These are phyloP conservation scores for Metschnikowia matae DNA, from an alignment of 805 yeast genomes.

Conservation along the genomic window DNA sequence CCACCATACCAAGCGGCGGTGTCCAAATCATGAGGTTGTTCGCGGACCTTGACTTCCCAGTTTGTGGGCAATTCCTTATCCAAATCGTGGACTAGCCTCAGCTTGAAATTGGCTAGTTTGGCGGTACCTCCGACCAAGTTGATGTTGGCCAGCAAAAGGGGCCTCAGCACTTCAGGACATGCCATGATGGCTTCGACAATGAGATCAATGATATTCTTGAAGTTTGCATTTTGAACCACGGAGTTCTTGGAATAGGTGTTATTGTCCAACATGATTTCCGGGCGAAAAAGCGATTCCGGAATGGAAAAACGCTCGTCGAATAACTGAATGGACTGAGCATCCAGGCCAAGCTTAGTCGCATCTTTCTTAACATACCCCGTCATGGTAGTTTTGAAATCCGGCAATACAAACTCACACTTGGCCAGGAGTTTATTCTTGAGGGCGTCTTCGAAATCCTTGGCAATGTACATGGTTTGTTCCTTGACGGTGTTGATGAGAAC, in stretches of 20 bases:
- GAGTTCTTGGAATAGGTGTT: slow-evolving; percentile 24
- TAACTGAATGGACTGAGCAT: slow-evolving; percentile 62
- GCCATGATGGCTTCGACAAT: slow-evolving; percentile 64
- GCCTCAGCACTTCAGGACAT: slow-evolving; percentile 70
- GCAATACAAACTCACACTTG: slow-evolving; percentile 71
- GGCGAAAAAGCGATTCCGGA: slow-evolving; percentile 85
- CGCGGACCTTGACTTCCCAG: slow-evolving; percentile 54
- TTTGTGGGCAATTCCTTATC: slow-evolving; percentile 67
- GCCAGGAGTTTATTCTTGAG: slow-evolving; percentile 34
- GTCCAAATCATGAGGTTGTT: slow-evolving; percentile 24
- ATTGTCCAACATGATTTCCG: slow-evolving; percentile 54
- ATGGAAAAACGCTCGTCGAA: slow-evolving; percentile 83
- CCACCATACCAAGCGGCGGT: slow-evolving; percentile 40
- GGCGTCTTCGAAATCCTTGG: slow-evolving; percentile 50
- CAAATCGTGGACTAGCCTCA: slow-evolving; percentile 58
- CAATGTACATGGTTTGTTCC: slow-evolving; percentile 70
- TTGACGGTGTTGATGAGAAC: slow-evolving; percentile 79
- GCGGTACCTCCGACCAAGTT: slow-evolving; percentile 81
- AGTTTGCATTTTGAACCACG: slow-evolving; percentile 43
- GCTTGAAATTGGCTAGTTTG: slow-evolving; percentile 61
- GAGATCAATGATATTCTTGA: slow-evolving; percentile 73
- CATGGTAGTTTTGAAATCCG: slow-evolving; percentile 78
- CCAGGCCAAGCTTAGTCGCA: slow-evolving; percentile 32
- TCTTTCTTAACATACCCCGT: slow-evolving; percentile 61
- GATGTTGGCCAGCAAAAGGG: slow-evolving; percentile 75